Base-by-base conservation (phyloP, 108 stramenopile species). In the Poteriospumella lacustris region DNA sequence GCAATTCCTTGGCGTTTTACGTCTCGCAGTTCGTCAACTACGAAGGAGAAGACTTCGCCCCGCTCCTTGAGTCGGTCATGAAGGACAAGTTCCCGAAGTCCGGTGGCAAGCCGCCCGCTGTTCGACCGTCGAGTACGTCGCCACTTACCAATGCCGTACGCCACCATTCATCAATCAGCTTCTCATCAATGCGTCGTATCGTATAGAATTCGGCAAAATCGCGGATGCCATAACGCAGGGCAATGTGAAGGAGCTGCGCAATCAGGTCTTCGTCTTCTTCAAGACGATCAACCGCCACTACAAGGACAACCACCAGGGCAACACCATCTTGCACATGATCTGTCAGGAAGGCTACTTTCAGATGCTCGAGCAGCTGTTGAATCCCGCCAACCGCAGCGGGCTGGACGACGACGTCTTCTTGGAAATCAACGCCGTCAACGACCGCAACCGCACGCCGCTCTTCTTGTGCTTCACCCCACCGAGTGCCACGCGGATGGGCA, bases 401-500 rank as follows among this genome's bases (percentile, higher is more conserved):
- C 9, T 73, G 28, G 70, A 73, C 36, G 70, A 73, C 36, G 41
- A 73, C n/a, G 36, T 42, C 36, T 24, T 33, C 9, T 3, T 73
- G 5, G 70, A 73, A 26, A 9, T 42, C 28, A 26, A 12, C 3
- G 41, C 47, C 31, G 29, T 73, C 40, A 73, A 73, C 42, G 70
- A 73, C 24, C 36, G 70, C 26, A 9, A 73, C 3, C 43, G 70
- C 33, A 73, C 42, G 26, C 70, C 70, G 5, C 70, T 73, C 44
- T 73, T 73, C 41, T 24, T 73, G 36, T 44, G 43, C 43, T 73
- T 73, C 24, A 73, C 70, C 5, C 70, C 70, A 33, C 70, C 70
- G 26, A 33, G 28, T 64, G 60, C 60, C 31, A 64, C 60, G 15
- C 3, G 9, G 47, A 52, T n/a, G n/a, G n/a, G n/a, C n/a, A n/a